These are phyloP conservation scores for Cryptococcus sp. DNA, from an alignment of 1,284 basidiomycete species.

Conservation along the genomic window DNA sequence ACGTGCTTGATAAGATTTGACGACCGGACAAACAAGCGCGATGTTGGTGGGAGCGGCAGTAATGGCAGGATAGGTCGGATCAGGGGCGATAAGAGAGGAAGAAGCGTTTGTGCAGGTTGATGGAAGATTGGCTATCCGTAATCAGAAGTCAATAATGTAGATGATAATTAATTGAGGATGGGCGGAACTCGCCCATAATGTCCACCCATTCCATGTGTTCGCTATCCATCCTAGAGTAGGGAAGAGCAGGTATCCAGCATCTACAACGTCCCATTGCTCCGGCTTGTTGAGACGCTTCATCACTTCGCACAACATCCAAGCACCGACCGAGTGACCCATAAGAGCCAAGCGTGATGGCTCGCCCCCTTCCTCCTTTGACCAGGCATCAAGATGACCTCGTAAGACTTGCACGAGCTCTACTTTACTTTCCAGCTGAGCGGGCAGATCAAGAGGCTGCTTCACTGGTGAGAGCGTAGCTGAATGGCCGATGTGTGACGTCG, in stretches of 20 bases:
- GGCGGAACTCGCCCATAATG: slow-evolving; percentile 37
- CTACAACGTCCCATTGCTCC: slow-evolving; percentile 14
- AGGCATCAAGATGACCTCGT: slow-evolving; percentile 27
- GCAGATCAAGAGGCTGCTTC: slow-evolving; percentile 34
- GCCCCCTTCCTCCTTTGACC: slow-evolving; percentile 21
- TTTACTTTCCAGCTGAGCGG: slow-evolving; percentile 44
- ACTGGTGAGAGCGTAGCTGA: slow-evolving; percentile 32
- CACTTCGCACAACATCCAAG: slow-evolving; percentile 45
- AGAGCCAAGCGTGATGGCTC: slow-evolving; percentile 27
- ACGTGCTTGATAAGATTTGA: slow-evolving; percentile 41
- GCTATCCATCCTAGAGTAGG: slow-evolving; percentile 50
- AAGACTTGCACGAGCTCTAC: slow-evolving; percentile 43
- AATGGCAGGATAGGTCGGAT: slow-evolving; percentile 38
- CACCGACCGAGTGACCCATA: slow-evolving; percentile 51
- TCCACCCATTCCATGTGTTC: slow-evolving; percentile 44
- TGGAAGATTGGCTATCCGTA: slow-evolving; percentile 47
- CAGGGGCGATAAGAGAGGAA: slow-evolving; percentile 33
- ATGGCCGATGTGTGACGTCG: slow-evolving; percentile 51
- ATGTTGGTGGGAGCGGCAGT: slow-evolving; percentile 33
- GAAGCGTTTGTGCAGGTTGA: slow-evolving; percentile 29
- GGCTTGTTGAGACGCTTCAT: slow-evolving; percentile 30
- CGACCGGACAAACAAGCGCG: slow-evolving; percentile 40
- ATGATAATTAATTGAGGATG: not conserved
- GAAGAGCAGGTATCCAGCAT: slow-evolving; percentile 41
- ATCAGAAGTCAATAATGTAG: not conserved